Evolutionary conservation across 164 flowering plant genomes (phyloP).

Genomic region (Berberis vulgaris): DNA sequence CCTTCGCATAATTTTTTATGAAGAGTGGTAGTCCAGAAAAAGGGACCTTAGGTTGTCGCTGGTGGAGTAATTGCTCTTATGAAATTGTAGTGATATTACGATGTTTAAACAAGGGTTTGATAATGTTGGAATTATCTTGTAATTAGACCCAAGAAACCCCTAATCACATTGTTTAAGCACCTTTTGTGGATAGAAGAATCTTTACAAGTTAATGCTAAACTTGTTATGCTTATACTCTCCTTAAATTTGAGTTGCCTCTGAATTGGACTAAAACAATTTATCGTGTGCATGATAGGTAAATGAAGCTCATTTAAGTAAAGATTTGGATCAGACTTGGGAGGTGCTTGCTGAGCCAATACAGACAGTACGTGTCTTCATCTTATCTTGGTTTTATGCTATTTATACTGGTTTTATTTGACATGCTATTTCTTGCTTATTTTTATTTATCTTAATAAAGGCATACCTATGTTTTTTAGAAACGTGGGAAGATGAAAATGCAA

Average conservation of each 20-base stretch:
- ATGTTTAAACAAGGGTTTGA: neutral
- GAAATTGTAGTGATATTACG: too few relatives aligned
- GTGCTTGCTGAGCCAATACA: conserved; percentile 99
- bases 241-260: neutral
- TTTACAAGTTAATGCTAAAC: neutral
- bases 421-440: too few relatives aligned
- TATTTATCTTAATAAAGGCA: too few relatives aligned
- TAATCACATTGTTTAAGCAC: neutral
- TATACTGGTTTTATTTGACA: too few relatives aligned
- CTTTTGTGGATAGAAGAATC: neutral
- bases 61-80: too few relatives aligned
- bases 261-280: neutral
- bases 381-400: too few relatives aligned
- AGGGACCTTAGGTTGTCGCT: too few relatives aligned
- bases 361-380: conserved; percentile 44
- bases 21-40: too few relatives aligned
- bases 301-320: conserved; percentile 61
- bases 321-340: conserved; percentile 83
- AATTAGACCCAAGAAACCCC: too few relatives aligned
- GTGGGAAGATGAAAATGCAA: too few relatives aligned
- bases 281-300: conserved; percentile 46
- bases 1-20: too few relatives aligned
- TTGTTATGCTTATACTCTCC: neutral
- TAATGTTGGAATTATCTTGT: neutral
- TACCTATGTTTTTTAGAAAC: too few relatives aligned